phyloP scores from a whole-genome alignment of 1,284 basidiomycete genomes.

The Leucoagaricus sp. region DNA sequence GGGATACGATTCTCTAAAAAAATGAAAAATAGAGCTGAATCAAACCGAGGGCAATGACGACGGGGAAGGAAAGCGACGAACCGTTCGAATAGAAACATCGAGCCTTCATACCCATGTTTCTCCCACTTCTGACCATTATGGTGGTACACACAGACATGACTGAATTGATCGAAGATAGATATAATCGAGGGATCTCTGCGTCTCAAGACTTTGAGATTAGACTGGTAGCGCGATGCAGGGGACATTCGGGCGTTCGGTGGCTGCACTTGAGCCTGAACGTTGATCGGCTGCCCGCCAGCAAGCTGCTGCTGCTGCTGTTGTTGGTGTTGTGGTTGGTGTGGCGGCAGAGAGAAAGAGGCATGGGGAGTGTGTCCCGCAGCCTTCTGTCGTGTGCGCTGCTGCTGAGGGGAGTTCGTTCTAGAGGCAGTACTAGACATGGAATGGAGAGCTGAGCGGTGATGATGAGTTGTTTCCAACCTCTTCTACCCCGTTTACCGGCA shows the following conservation, averaged over 20 bases:
- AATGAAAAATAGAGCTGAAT: background rate
- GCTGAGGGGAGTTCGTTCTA: background rate
- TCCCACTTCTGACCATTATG: constrained; percentile 74
- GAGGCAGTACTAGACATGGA: constrained; percentile 4
- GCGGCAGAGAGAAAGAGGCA: background rate
- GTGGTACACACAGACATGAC: constrained; percentile 80
- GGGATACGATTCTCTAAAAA: constrained; percentile 50
- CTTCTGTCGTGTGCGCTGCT: background rate
- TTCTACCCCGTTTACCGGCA: background rate
- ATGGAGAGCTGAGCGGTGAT: constrained; percentile 21
- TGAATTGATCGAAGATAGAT: constrained; percentile 83
- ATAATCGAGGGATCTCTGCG: constrained; percentile 80
- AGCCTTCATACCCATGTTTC: constrained; percentile 85
- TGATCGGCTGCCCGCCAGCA: too few species aligned
- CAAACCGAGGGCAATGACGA: background rate
- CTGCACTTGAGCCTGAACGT: constrained; percentile 18
- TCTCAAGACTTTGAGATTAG: constrained; percentile 83
- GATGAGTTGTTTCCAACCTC: background rate
- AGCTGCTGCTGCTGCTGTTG: constrained; percentile 16
- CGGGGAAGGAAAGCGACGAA: constrained; percentile 35
- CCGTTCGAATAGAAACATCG: constrained; percentile 88
- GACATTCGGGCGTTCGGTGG: constrained; percentile 48
- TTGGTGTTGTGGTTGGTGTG: constrained; percentile 9
- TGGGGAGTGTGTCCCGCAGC: background rate
- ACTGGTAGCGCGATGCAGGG: constrained; percentile 59